These are phyloP conservation scores for Quillaja saponaria DNA, from an alignment of 306 rosid species.

Conservation along the genomic window DNA sequence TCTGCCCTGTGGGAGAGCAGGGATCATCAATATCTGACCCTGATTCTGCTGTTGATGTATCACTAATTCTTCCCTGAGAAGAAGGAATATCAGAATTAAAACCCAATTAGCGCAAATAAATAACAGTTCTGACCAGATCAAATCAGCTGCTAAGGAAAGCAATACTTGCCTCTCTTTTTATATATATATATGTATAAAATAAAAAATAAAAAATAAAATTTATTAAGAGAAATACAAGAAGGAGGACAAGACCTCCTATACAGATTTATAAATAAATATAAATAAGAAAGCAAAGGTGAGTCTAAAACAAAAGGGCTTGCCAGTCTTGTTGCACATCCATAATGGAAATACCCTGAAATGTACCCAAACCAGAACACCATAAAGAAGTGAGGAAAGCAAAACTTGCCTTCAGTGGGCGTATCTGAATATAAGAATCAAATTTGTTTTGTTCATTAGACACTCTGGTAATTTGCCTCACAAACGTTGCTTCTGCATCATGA, in stretches of 20 bases:
- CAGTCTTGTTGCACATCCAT: too few species aligned
- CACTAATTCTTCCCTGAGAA: slow-evolving; percentile 61
- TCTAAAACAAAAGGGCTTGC: too few species aligned
- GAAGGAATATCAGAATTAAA: slow-evolving; percentile 13
- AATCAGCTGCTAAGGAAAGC: neutral
- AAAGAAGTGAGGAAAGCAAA: slow-evolving; percentile 20
- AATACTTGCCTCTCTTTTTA: too few species aligned
- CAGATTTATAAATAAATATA: too few species aligned
- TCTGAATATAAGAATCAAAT: slow-evolving; percentile 43
- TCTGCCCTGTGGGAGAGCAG: slow-evolving; percentile 55
- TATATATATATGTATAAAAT: too few species aligned
- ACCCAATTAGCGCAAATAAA: neutral
- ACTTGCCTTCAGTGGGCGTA: slow-evolving; percentile 63
- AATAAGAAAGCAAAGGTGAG: too few species aligned
- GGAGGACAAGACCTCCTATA: too few species aligned
- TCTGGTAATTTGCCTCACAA: slow-evolving; percentile 64
- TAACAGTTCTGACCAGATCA: neutral
- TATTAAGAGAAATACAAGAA: too few species aligned
- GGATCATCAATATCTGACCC: slow-evolving; percentile 75
- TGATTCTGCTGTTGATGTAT: slow-evolving; percentile 69
- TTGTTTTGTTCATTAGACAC: slow-evolving; percentile 47
- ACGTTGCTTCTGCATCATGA: slow-evolving; percentile 58
- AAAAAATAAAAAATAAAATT: too few species aligned
- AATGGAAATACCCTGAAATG: too few species aligned
- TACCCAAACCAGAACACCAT: too few species aligned